phyloP scores from a whole-genome alignment of 202 grass and related monocot genomes.

The Setaria viridis region DNA sequence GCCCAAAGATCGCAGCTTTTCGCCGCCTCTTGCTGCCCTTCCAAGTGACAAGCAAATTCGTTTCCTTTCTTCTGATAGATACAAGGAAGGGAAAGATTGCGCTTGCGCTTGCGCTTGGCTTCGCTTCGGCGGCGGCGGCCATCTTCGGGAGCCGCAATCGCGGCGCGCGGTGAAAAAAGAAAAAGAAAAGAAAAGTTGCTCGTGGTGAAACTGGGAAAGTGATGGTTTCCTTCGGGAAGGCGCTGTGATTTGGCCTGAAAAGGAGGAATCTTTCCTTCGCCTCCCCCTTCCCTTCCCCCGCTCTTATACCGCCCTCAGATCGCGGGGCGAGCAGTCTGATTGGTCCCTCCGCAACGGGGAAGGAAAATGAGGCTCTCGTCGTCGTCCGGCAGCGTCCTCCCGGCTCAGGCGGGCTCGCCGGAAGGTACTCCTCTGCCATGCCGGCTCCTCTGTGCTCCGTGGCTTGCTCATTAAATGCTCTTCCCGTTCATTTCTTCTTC shows the following conservation, averaged over 20 bases:
- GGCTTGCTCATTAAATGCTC: constrained; percentile 20
- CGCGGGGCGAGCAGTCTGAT: neutral
- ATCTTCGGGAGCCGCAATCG: constrained; percentile 34
- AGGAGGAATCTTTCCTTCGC: constrained; percentile 69
- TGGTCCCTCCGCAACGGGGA: neutral
- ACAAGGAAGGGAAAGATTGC: neutral
- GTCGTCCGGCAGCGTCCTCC: constrained; percentile 50
- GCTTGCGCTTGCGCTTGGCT: neutral
- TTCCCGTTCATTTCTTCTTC: constrained; percentile 32
- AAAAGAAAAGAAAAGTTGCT: too few species aligned
- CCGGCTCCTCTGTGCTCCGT: constrained; percentile 9
- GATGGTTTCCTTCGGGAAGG: constrained; percentile 67
- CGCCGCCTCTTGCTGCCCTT: neutral
- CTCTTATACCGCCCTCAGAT: constrained; percentile 59
- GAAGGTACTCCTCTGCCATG: constrained; percentile 47
- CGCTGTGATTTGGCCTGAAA: constrained; percentile 65
- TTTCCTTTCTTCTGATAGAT: neutral
- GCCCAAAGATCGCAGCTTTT: constrained; percentile 32
- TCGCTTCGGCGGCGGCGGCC: neutral
- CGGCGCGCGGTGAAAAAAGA: neutral
- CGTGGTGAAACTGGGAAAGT: constrained; percentile 41
- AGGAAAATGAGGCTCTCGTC: constrained; percentile 59
- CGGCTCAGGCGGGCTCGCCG: constrained; percentile 50
- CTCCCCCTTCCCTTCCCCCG: constrained; percentile 21
- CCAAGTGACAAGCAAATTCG: constrained; percentile 9